Conservation (phyloP, 2,329 filamentous ascomycete genomes). For the Exophiala lecanii-corni region DNA sequence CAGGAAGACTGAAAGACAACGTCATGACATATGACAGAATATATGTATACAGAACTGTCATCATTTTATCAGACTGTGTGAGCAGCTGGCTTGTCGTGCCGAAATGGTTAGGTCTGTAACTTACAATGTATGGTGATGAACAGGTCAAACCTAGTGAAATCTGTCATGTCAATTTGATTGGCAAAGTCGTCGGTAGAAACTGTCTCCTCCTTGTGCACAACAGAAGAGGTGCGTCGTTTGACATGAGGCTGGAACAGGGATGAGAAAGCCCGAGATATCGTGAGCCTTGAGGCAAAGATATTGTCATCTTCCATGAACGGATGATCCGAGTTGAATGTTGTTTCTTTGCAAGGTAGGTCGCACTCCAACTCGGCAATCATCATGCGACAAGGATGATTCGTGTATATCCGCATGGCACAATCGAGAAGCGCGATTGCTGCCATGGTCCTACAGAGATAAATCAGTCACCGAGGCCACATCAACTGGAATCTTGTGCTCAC, state of each 20-base stretch:
- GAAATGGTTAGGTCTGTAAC: too few species aligned
- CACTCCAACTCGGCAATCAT: conserved; percentile 38
- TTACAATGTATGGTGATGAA: conserved; percentile 42
- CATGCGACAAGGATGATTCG: conserved; percentile 42
- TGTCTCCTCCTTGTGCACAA: conserved; percentile 17
- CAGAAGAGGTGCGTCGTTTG: conserved; percentile 12
- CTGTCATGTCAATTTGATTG: neutral
- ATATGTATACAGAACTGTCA: conserved; percentile 37
- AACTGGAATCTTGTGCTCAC: conserved; percentile 26
- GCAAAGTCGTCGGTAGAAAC: neutral
- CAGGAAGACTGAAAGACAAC: conserved; percentile 27
- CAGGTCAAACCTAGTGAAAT: conserved; percentile 37
- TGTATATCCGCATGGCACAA: conserved; percentile 43
- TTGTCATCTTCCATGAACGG: conserved; percentile 41
- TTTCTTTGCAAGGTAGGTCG: conserved; percentile 41
- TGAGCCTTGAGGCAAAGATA: conserved; percentile 34
- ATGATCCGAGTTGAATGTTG: conserved; percentile 37
- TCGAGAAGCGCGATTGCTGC: conserved; percentile 40
- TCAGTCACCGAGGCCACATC: neutral
- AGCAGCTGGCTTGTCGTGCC: too few species aligned
- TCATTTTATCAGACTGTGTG: conserved; percentile 6
- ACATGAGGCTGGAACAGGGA: conserved; percentile 33
- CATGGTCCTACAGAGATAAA: conserved; percentile 32
- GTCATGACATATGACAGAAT: conserved; percentile 39
- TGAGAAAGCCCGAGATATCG: conserved; percentile 36